Evolutionary conservation across 2,329 filamentous ascomycete genomes (phyloP), one percentile per base, ranked within the genome.

Genomic region (Pochonia chlamydosporia): DNA sequence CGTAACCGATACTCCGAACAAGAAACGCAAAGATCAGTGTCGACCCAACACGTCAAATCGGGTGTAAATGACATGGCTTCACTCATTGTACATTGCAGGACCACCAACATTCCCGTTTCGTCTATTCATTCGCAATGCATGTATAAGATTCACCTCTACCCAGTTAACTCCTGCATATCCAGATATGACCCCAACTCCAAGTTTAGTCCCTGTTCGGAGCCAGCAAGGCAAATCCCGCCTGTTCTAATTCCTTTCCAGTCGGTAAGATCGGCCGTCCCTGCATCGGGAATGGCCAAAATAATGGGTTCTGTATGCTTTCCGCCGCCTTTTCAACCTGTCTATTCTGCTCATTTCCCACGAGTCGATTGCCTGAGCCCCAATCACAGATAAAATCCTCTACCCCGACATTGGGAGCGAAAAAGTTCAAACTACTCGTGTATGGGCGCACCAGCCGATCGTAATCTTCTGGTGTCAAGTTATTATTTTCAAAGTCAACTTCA

Each of bases 211-310:
- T 53, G 71, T 4, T 20, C 20, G 9, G 20, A 14, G 13, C 23
- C 4, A 74, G 28, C 20, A 70, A 49, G 21, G 66, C 67, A 55
- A 82, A 82, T 0, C 78, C 78, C 2, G 77, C 75, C 25, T 75
- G 69, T 53, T 72, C 65, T 44, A 82, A 55, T 43, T 71, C 65
- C 25, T 66, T 56, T 1, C 75, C 75, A 1, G 60, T 65, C 0
- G 75, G 71, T 24, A 81, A 52, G 48, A 80, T 75, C 3, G 78
- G 77, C 20, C 76, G 67, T 0, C 78, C 78, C 53, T 81, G 78
- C 74, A 80, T 75, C 0, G 78, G 78, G 50, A 81, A 81, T 1
- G 78, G 76, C 78, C 78, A 82, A 54, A 81, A 81, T 2, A 81
- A 62, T 16, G 77, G 77, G 46, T 79, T 79, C 49, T 77, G 72